Conservation (phyloP, 2,329 filamentous ascomycete genomes). For the Calonectria naviculata region DNA sequence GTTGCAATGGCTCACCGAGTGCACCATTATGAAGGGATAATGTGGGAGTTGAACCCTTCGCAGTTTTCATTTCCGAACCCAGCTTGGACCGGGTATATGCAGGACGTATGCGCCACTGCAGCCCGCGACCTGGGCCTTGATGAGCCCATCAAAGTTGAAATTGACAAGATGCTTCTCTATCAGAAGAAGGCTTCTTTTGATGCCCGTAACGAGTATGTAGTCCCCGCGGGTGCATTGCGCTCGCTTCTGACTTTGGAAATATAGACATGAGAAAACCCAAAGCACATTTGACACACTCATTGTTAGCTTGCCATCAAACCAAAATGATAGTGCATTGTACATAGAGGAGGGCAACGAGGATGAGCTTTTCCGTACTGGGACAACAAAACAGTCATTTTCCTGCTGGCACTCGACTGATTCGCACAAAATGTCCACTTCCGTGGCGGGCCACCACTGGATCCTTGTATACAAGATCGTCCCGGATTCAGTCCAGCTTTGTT, state of each 20-base stretch:
- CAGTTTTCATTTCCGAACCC: conserved; percentile 52
- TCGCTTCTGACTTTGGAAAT: neutral
- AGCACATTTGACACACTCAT: conserved; percentile 63
- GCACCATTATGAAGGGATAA: conserved; percentile 52
- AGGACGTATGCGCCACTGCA: conserved; percentile 36
- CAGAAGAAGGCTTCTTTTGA: conserved; percentile 62
- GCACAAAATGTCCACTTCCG: conserved; percentile 61
- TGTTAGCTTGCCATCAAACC: conserved; percentile 58
- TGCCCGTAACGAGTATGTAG: conserved; percentile 53
- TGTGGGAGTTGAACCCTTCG: conserved; percentile 52
- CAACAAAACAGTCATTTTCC: conserved; percentile 31
- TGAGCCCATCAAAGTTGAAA: conserved; percentile 45
- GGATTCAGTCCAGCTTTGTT: conserved; percentile 23
- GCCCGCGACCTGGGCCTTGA: conserved; percentile 46
- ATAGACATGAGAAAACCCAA: conserved; percentile 55
- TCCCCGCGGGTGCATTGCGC: neutral
- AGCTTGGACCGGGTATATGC: conserved; percentile 42
- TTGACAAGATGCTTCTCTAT: conserved; percentile 62
- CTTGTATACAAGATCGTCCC: conserved; percentile 63
- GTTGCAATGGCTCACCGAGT: conserved; percentile 33
- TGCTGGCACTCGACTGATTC: conserved; percentile 63
- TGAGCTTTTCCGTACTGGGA: conserved; percentile 45
- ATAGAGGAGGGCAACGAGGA: conserved; percentile 50
- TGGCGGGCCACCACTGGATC: conserved; percentile 59
- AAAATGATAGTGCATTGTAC: conserved; percentile 59